Percentiles rank a stretch among this genome's conserved stretches.
phyloP scores from a whole-genome alignment of 495 filamentous ascomycete species.

The Apodospora peruviana region DNA sequence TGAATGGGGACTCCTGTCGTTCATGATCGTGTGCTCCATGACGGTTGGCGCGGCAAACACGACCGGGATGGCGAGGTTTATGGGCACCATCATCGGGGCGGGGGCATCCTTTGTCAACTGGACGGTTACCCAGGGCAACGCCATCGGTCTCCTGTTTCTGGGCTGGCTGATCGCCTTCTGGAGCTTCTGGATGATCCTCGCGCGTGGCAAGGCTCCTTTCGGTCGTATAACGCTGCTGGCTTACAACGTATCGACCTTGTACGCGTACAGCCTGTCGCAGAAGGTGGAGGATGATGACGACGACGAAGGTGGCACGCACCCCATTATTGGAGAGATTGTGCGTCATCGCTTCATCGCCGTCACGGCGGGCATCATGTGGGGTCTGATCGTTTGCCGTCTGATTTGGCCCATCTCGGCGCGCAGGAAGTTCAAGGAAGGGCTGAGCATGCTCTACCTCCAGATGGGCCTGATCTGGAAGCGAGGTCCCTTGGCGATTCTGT shows the following conservation, averaged over 20 bases:
- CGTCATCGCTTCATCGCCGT: slow-evolving; percentile 90
- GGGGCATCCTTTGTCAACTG: slow-evolving; percentile 69
- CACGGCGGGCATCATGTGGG: slow-evolving; percentile 83
- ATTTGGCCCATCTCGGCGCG: slow-evolving; percentile 93
- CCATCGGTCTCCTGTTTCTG: slow-evolving; percentile 64
- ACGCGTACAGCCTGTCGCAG: slow-evolving; percentile 83
- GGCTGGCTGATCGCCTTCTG: slow-evolving; percentile 76
- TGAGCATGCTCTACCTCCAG: slow-evolving; percentile 81
- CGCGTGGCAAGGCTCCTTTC: slow-evolving; percentile 77
- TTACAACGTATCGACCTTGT: slow-evolving; percentile 94
- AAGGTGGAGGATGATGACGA: slow-evolving; percentile 72
- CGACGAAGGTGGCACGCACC: slow-evolving; percentile 79
- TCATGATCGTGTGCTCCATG: slow-evolving; percentile 98
- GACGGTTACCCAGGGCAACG: slow-evolving; percentile 66
- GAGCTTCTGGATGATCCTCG: slow-evolving; percentile 86
- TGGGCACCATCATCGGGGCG: slow-evolving; percentile 84
- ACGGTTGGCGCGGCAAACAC: slow-evolving; percentile 94
- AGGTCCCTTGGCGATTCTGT: slow-evolving; percentile 76
- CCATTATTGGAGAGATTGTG: slow-evolving; percentile 80
- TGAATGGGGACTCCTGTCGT: slow-evolving; percentile 94
- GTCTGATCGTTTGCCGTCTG: slow-evolving; percentile 78
- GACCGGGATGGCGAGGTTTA: slow-evolving; percentile 76
- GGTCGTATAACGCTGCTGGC: slow-evolving; percentile 90
- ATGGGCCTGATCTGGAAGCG: slow-evolving; percentile 96
- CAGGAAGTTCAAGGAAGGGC: slow-evolving; percentile 75